Conservation (phyloP, 306 rosid species). For the Glycine soja region DNA sequence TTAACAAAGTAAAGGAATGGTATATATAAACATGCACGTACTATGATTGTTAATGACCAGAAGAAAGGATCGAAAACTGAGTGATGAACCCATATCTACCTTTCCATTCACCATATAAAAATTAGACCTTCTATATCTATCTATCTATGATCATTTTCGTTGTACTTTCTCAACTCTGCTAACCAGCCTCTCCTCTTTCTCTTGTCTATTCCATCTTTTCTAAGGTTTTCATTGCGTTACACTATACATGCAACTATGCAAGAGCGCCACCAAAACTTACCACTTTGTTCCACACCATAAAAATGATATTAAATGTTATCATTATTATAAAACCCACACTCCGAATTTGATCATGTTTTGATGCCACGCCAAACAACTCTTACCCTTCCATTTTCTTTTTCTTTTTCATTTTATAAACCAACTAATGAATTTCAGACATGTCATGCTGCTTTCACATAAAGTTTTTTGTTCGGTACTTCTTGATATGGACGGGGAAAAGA, state of each 20-base stretch:
- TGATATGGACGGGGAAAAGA: conserved; percentile 40
- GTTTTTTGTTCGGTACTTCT: conserved; percentile 32
- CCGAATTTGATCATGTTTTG: conserved; percentile 23
- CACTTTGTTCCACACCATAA: conserved; percentile 8
- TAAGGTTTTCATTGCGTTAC: not conserved
- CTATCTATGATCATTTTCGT: conserved; percentile 32
- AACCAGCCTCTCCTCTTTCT: conserved; percentile 35
- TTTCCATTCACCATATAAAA: conserved; percentile 20
- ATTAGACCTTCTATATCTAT: conserved; percentile 5
- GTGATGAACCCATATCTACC: conserved; percentile 22
- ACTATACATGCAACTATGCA: conserved; percentile 4
- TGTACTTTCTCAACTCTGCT: conserved; percentile 43
- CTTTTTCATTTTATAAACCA: not conserved
- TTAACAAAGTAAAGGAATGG: conserved; percentile 42
- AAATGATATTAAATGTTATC: not conserved
- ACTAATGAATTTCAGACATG: conserved; percentile 31
- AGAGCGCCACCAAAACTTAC: conserved; percentile 33
- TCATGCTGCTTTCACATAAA: conserved; percentile 34
- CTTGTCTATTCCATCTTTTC: conserved; percentile 38
- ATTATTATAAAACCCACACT: conserved; percentile 7
- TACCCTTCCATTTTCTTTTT: not conserved
- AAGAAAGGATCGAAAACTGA: conserved; percentile 39
- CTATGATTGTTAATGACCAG: conserved; percentile 4
- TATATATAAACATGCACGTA: not conserved
- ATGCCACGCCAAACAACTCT: conserved; percentile 33